Percentiles rank a stretch among this genome's conserved stretches.
phyloP scores from a whole-genome alignment of 306 rosid genomes.

The Cicer pinnatifidum region DNA sequence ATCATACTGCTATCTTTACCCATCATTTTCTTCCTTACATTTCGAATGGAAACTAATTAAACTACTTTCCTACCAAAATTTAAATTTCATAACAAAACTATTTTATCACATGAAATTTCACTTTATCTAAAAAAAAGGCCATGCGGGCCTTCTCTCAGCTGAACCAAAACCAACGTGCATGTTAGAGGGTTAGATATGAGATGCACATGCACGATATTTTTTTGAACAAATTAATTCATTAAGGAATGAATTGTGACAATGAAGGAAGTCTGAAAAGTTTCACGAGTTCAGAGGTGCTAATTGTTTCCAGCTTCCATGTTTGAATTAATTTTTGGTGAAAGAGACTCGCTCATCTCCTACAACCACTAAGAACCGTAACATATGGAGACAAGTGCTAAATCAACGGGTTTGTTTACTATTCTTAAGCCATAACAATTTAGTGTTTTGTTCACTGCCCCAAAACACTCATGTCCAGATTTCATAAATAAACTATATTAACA shows the following conservation, averaged over 20 bases:
- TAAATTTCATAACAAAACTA: constrained; percentile 11
- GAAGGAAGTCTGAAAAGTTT: constrained; percentile 31
- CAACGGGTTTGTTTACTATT: constrained; percentile 46
- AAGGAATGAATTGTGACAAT: constrained; percentile 7
- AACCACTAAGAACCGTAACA: constrained; percentile 62
- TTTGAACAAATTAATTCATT: constrained; percentile 6
- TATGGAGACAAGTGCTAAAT: constrained; percentile 45
- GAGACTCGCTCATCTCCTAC: constrained; percentile 62
- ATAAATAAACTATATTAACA: too few relatives aligned
- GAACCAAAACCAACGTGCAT: constrained; percentile 46
- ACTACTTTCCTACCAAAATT: background rate
- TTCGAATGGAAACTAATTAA: background rate
- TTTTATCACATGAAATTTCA: background rate
- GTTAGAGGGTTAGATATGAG: background rate
- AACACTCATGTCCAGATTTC: too few relatives aligned
- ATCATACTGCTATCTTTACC: constrained; percentile 69
- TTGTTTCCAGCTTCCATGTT: constrained; percentile 35
- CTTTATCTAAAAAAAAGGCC: too few relatives aligned
- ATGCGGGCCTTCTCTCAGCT: constrained; percentile 28
- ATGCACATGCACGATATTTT: constrained; percentile 6
- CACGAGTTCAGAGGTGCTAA: constrained; percentile 33
- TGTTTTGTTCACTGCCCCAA: background rate
- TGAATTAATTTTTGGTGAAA: constrained; percentile 44
- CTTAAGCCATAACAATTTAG: constrained; percentile 9
- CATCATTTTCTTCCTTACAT: constrained; percentile 51